Conservation (phyloP, 2,329 filamentous ascomycete species). For the Dactylella cylindrospora region DNA sequence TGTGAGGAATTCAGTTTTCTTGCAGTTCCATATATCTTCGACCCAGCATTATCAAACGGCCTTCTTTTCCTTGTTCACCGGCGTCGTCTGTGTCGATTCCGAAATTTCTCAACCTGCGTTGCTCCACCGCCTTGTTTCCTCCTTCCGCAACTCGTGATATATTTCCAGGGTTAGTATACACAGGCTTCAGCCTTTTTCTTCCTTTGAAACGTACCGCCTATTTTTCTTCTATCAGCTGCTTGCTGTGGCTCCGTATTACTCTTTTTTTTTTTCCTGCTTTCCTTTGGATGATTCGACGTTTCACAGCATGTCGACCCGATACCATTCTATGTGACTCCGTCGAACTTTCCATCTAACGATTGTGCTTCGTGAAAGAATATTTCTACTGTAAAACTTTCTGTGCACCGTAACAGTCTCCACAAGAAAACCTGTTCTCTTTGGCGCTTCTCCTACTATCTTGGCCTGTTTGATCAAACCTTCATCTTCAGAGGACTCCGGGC, state of each 20-base stretch:
- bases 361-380: no score
- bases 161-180: conserved; percentile 40
- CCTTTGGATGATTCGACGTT: conserved; percentile 38
- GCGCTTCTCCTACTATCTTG: no score
- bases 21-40: conserved; percentile 13
- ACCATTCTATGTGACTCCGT: conserved; percentile 33
- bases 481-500: no score
- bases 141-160: conserved; percentile 34
- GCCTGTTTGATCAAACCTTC: no score
- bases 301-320: conserved; percentile 26
- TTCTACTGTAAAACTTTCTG: no score
- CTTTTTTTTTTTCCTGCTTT: conserved; percentile 35
- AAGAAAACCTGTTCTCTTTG: no score
- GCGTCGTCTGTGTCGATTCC: conserved; percentile 43
- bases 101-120: conserved; percentile 17
- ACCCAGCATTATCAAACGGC: conserved; percentile 1
- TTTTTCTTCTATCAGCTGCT: conserved; percentile 2
- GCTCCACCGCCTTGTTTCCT: conserved; percentile 30
- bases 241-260: conserved; percentile 3
- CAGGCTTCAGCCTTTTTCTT: conserved; percentile 11
- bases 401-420: no score
- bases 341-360: no score
- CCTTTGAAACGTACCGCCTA: not conserved
- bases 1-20: conserved; percentile 45
- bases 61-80: conserved; percentile 3